These are phyloP conservation scores for Onygenales sp. DNA, from an alignment of 2,329 filamentous ascomycete genomes.

Conservation along the genomic window DNA sequence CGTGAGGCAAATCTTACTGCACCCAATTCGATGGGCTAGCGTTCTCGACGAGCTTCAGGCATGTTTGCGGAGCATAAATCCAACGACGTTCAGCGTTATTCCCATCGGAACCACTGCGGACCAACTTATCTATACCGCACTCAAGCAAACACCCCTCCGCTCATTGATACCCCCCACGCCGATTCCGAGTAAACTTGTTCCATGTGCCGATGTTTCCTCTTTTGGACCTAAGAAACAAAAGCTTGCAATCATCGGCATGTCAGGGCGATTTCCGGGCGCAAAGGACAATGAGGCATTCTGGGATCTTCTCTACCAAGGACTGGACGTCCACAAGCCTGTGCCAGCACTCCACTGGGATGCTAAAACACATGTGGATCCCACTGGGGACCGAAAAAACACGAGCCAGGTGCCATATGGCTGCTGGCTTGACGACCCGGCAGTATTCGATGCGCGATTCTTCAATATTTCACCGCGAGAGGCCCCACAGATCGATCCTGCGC, in stretches of 20 bases:
- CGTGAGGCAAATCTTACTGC: neutral
- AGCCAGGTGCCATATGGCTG: slow-evolving; percentile 16
- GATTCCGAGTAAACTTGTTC: neutral
- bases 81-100: neutral
- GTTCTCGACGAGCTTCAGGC: neutral
- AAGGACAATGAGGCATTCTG: neutral
- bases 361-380: slow-evolving; percentile 13
- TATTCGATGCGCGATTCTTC: slow-evolving; percentile 21
- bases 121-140: neutral
- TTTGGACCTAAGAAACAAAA: slow-evolving; percentile 4
- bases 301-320: slow-evolving; percentile 14
- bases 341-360: slow-evolving; percentile 26
- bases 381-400: slow-evolving; percentile 12
- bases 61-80: neutral
- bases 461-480: slow-evolving; percentile 61
- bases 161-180: neutral
- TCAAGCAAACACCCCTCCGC: neutral
- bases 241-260: slow-evolving; percentile 20
- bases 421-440: slow-evolving; percentile 7
- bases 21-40: neutral
- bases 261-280: slow-evolving; percentile 14
- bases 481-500: slow-evolving; percentile 71
- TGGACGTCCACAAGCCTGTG: slow-evolving; percentile 21
- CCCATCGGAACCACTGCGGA: neutral
- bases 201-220: neutral